Evolutionary conservation across 805 yeast species (phyloP).

Genomic region (Sugiyamaella qingdaonensis): DNA sequence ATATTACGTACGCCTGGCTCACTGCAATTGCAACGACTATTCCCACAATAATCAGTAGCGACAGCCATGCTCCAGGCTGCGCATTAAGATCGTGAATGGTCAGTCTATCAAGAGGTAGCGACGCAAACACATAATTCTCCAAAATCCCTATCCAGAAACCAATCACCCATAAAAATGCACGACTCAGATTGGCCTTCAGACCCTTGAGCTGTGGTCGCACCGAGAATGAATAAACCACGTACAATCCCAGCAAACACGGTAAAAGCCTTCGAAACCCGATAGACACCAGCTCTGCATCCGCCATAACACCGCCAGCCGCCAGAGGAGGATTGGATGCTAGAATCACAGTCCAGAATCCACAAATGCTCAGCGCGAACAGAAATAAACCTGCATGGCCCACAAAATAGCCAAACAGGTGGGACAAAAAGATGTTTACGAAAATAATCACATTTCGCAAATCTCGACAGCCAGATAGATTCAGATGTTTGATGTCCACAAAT

Average conservation of each 20-base stretch:
- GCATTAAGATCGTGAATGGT: conserved; percentile 64
- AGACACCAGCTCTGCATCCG: conserved; percentile 59
- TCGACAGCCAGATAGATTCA: conserved; percentile 48
- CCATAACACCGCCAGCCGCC: conserved; percentile 44
- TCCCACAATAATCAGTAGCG: conserved; percentile 50
- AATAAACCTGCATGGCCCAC: conserved; percentile 53
- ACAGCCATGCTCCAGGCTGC: conserved; percentile 72
- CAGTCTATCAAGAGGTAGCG: conserved; percentile 82
- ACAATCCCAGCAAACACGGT: conserved; percentile 68
- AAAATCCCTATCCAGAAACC: conserved; percentile 79
- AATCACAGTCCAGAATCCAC: conserved; percentile 81
- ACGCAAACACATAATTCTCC: conserved; percentile 83
- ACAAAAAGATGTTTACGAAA: conserved; percentile 54
- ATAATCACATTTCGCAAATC: conserved; percentile 65
- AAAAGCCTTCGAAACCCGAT: conserved; percentile 68
- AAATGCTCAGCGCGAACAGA: conserved; percentile 57
- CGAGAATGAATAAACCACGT: conserved; percentile 53
- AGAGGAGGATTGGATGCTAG: conserved; percentile 75
- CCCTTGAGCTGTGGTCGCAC: conserved; percentile 24
- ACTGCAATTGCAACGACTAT: conserved; percentile 52
- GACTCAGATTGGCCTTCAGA: conserved; percentile 29
- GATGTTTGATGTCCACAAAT: conserved; percentile 44
- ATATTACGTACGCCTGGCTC: conserved; percentile 71
- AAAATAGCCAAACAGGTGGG: conserved; percentile 39
- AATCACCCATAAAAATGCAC: conserved; percentile 65